Base-by-base conservation (phyloP, 1,284 basidiomycete genomes). In the Meira miltonrushii region DNA sequence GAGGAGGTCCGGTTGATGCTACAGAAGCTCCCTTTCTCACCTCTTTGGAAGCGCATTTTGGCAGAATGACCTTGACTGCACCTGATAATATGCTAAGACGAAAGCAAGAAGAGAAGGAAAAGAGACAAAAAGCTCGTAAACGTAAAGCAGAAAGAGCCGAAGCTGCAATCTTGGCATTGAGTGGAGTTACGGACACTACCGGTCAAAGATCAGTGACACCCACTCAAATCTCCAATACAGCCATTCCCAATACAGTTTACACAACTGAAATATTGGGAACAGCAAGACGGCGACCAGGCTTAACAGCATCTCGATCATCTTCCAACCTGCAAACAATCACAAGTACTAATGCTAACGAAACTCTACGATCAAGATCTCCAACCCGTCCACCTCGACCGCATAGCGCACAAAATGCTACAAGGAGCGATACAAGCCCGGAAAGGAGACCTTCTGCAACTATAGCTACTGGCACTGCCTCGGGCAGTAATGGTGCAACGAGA, bases 1-100 rank as follows among this genome's bases (percentile, higher is more conserved):
- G n/a, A n/a, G n/a, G n/a, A 21, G 46, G 46, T 21, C 46, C 46
- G 3, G 46, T 48, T 12, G n/a, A 13, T 21, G 46, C 46, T 5
- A 25, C 46, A 23, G 67, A 69, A 25, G 71, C 69, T 10, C 72
- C 72, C 2, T 70, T 68, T 39, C 69, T 75, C 12, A 67, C 71
- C 17, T 67, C 71, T 23, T 54, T 69, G 43, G 73, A 74, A 40
- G 64, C 60, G 13, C 69, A 73, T 49, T 64, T 67, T 17, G 73
- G 73, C 15, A 57, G 74, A 21, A 63, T 75, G 39, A 76, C 72
- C 2, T 64, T 76, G 15, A 74, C 71, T 4, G 72, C 74, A 0
- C 74, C 74, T n/a, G 74, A 76, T 59, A 76, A 76, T 38, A 65
- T 76, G 33, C 56, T 38, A 40, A 17, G 73, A 21, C 51, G 67